Evolutionary conservation across 2,329 filamentous ascomycete species (phyloP).

Genomic region (Cercospora brassicicola): DNA sequence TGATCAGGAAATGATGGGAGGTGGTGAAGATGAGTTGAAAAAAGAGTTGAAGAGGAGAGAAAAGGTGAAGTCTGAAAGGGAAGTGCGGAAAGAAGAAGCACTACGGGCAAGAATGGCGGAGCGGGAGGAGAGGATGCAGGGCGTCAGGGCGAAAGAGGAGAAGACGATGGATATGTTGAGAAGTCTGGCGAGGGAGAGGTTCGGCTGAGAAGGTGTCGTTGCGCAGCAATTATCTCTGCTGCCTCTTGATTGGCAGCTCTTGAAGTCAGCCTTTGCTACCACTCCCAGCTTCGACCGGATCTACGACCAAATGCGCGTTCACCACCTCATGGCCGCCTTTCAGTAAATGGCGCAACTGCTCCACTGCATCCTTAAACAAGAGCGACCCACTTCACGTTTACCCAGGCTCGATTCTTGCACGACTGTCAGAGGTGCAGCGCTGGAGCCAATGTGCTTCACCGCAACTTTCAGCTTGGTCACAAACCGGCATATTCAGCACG

Average conservation of each 20-base stretch:
- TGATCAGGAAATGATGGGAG: conserved; percentile 77
- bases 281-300: neutral
- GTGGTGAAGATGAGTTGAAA: conserved; percentile 66
- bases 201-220: conserved; percentile 51
- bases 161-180: conserved; percentile 79
- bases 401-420: too few relatives aligned
- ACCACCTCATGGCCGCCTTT: too few relatives aligned
- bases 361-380: too few relatives aligned
- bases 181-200: conserved; percentile 75
- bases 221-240: neutral
- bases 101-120: conserved; percentile 73
- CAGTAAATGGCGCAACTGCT: too few relatives aligned
- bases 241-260: neutral
- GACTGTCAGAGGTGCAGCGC: too few relatives aligned
- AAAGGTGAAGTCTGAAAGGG: conserved; percentile 77
- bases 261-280: neutral
- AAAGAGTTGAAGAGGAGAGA: conserved; percentile 64
- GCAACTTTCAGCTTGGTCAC: too few relatives aligned
- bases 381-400: too few relatives aligned
- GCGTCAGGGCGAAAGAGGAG: conserved; percentile 74
- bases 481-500: neutral
- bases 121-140: conserved; percentile 71
- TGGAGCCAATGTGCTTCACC: too few relatives aligned
- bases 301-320: too few relatives aligned
- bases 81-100: conserved; percentile 79